Base-by-base conservation (phyloP, 148 eudicot genomes). In the Nyssa sinensis region DNA sequence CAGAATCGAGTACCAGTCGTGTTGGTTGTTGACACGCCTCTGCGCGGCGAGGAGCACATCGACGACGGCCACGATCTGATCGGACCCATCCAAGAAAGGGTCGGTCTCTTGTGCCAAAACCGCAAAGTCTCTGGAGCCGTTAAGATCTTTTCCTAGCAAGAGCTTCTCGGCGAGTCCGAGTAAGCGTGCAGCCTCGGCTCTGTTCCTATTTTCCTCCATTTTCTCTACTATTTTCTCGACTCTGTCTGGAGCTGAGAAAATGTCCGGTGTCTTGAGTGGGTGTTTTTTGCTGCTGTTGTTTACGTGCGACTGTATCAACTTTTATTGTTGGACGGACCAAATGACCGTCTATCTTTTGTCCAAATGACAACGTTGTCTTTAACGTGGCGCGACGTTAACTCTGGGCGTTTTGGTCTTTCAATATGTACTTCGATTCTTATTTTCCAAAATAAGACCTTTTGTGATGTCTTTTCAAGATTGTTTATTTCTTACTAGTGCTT, bases 41-140 rank as follows among this genome's bases (percentile, higher is more conserved):
- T 89, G 93, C 27, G 94, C 80, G 24, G 96, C 96, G 34, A 83
- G 49, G 47, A 95, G 71, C 32, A 93, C 97, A 39, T 95, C 97
- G 74, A 83, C 69, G 13, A 95, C 86, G 51, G 97, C 97, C 0
- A 95, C 72, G 90, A 95, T 95, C 89, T 90, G 97, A 77, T 95
- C 96, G 76, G 96, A 72, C 69, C 88, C 90, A 7, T 92, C 94
- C 12, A 88, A 69, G 0, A 92, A 77, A 0, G 97, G 91, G 44
- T 91, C 96, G 19, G 96, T 84, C 74, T 95, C 99, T 59, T 92
- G 97, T 0, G 99, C 97, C 9, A 92, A 57, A 31, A 93, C 74
- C n/a, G 97, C 97, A 86, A 95, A 95, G 70, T 92, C 97, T 23
- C 91, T 74, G 17, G 85, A 83, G 35, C 96, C 88, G 74, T 74